Evolutionary conservation across 2,329 filamentous ascomycete genomes (phyloP), one percentile per base, ranked within the genome.

Genomic region (Tolypocladium amazonense): DNA sequence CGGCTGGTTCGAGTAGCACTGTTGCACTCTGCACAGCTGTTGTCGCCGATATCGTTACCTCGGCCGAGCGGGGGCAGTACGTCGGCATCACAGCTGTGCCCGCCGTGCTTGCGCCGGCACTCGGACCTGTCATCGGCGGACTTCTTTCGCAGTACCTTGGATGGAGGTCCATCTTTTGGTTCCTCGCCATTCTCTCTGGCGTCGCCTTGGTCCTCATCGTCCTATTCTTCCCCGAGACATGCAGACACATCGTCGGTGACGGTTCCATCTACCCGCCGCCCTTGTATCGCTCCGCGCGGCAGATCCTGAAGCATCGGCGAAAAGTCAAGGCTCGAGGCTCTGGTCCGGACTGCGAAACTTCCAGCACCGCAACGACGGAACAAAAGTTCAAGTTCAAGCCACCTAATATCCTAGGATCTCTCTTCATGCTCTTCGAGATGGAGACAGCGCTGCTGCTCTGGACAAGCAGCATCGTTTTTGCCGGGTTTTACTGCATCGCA

Each of bases 141-240:
- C 62, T 85, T 0, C 72, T 88, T 2, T 75, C 77, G 4, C 75
- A 85, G 55, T 82, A 78, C 56, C 72, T 85, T 0, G 82, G 82
- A 0, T 88, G 85, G 84, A 73, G 79, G 38, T 74, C 77, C 38
- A 82, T 86, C 35, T 88, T 88, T 65, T 87, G 84, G 83, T 84
- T 86, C 59, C 69, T 87, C 15, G 72, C 77, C 14, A 84, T 87
- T 11, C 63, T 75, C 0, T 64, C 70, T 0, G 70, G 69, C 0
- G 72, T 76, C 0, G 72, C 78, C 30, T 64, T 81, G 4, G 57
- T 79, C 0, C 62, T 79, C 0, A 66, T 83, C 8, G 50, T 77
- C 1, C 35, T 79, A 0, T 77, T 85, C 47, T 73, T 86, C 27
- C 85, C 84, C 0, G 79, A 83, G 61, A 83, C 80, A 0, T 78